Percentiles rank a stretch among this genome's conserved stretches.
These are phyloP conservation scores for Podila epigama DNA, from an alignment of 192 early-diverging fungal genomes.

Conservation along the genomic window DNA sequence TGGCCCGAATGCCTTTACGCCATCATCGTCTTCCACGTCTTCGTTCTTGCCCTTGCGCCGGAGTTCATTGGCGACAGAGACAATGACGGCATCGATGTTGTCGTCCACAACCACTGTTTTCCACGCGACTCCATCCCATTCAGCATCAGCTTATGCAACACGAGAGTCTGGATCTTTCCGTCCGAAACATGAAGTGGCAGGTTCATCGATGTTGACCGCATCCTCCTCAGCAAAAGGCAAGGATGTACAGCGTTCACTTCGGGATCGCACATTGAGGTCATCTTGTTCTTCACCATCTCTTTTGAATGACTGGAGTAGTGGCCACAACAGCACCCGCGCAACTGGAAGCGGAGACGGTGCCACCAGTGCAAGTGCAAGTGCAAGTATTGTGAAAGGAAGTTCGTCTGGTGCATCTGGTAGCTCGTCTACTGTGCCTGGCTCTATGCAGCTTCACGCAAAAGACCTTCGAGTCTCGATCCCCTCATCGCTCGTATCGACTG, in stretches of 20 bases:
- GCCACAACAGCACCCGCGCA: not conserved
- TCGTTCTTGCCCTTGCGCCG: not conserved
- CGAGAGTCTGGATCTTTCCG: not conserved
- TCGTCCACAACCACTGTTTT: too few relatives aligned
- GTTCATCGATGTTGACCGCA: not conserved
- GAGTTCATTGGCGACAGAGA: not conserved
- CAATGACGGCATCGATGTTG: not conserved
- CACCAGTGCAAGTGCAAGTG: too few relatives aligned
- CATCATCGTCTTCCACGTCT: not conserved
- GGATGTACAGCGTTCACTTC: not conserved
- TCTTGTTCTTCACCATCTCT: slow-evolving; percentile 2
- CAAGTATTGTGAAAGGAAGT: too few relatives aligned
- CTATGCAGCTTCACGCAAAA: not conserved
- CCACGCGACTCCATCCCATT: slow-evolving; percentile 1
- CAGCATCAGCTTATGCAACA: not conserved
- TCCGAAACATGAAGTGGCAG: not conserved
- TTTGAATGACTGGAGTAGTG: not conserved
- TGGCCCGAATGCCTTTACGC: not conserved
- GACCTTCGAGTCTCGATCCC: not conserved
- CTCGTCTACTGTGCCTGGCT: not conserved
- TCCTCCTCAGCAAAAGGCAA: not conserved
- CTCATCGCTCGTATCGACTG: not conserved
- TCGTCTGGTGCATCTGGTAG: not conserved
- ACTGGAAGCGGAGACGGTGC: too few relatives aligned
- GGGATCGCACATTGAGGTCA: not conserved